phyloP scores from a whole-genome alignment of 2,329 filamentous ascomycete genomes.

The Ascochyta viciae-villosae region DNA sequence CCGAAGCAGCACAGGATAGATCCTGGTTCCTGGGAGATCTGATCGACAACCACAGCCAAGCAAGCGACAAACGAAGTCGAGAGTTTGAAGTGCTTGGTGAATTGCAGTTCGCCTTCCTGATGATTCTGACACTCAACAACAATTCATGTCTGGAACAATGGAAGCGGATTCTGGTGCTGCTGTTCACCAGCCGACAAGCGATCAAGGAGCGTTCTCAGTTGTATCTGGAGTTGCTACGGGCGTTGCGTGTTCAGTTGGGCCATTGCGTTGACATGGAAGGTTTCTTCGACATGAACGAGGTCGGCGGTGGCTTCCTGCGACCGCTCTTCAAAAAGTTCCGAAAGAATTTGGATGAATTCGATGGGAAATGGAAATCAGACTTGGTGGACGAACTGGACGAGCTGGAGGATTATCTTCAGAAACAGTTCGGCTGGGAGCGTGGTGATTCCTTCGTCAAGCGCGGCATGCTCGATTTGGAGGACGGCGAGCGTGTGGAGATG shows the following conservation, averaged over 20 bases:
- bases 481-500: constrained; percentile 68
- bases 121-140: constrained; percentile 69
- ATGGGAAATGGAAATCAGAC: constrained; percentile 49
- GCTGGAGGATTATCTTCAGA: constrained; percentile 61
- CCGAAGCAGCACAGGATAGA: constrained; percentile 67
- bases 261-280: constrained; percentile 67
- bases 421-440: constrained; percentile 65
- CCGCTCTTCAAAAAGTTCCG: constrained; percentile 61
- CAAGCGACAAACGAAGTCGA: constrained; percentile 29
- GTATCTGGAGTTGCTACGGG: constrained; percentile 59
- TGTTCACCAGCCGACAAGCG: constrained; percentile 64
- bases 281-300: constrained; percentile 64
- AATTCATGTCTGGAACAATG: constrained; percentile 71
- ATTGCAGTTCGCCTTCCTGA: constrained; percentile 68
- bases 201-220: constrained; percentile 57
- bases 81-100: constrained; percentile 60
- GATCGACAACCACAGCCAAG: constrained; percentile 52
- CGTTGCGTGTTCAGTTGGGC: constrained; percentile 61
- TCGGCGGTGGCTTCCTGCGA: constrained; percentile 61
- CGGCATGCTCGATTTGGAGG: constrained; percentile 67
- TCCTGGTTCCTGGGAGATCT: constrained; percentile 67
- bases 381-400: constrained; percentile 62
- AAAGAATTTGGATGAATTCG: constrained; percentile 57
- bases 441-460: constrained; percentile 61
- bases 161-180: constrained; percentile 64